Base-by-base conservation (phyloP, 805 yeast species). In the Pachysolen tannophilus region DNA sequence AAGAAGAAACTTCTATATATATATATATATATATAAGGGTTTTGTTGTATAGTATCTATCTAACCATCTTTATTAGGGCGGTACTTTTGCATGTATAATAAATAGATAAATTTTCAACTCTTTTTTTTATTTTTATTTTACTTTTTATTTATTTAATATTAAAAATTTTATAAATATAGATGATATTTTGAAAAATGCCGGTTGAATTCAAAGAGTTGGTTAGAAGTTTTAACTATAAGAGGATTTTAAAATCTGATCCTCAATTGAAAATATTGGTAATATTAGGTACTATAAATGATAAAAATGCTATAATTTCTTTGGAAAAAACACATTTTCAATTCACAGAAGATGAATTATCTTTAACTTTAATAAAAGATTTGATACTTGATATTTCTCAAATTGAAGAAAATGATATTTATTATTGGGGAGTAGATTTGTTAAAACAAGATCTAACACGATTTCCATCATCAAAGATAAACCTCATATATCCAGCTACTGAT, bases 401-500 rank as follows among this genome's bases (percentile, higher is more conserved):
- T 14, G 78, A 83, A n/a, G 53, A 61, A 11, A 92, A 90, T 53
- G 97, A 86, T 47, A 77, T 88, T 1, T 90, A 90, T 50, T 69
- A 69, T 42, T 90, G 97, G 97, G 84, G 85, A 10, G 54, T 72
- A 30, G 72, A 73, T 1, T 54, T 69, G 1, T 43, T 81, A 28
- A 45, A 46, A 3, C 79, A 74, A 42, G 61, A 67, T 32, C 40
- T 75, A n/a, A 61, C 59, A 0, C 43, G 46, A 1, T 46, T 46
- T 4, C 84, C 94, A 1, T 68, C 76, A 1, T 78, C 79, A 11
- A 87, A 88, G 49, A 47, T 85, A 37, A 86, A 81, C 45, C 46
- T 90, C 37, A 78, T 90, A 18, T 86, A 74, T 53, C 98, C 98
- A 2, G 97, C 97, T 1, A 82, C 96, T 0, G 78, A 75, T 32